Conservation (phyloP, 2,329 filamentous ascomycete genomes). For the Hymenoscyphus scutula region DNA sequence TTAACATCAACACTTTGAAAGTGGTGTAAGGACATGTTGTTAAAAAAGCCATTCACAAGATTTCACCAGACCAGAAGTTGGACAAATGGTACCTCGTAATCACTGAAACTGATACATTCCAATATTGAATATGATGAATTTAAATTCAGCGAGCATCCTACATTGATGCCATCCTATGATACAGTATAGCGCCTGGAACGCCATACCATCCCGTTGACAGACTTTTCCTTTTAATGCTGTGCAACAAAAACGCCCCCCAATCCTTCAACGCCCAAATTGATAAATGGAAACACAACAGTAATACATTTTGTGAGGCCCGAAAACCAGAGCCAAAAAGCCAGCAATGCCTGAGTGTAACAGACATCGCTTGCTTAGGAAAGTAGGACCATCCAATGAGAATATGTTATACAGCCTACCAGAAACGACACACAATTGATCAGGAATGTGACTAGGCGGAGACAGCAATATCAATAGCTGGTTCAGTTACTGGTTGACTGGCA, state of each 20-base stretch:
- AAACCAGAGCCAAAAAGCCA: neutral
- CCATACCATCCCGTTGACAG: constrained; percentile 9
- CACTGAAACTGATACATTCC: neutral
- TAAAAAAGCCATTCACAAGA: too few relatives aligned
- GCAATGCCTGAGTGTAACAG: neutral
- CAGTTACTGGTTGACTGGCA: constrained; percentile 3
- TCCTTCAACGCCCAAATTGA: neutral
- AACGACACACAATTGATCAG: neutral
- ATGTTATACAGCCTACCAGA: constrained; percentile 5
- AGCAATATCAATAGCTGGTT: neutral
- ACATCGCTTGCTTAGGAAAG: neutral
- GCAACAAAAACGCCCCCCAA: constrained; percentile 20
- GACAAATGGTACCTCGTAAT: too few relatives aligned
- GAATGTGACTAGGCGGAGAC: neutral
- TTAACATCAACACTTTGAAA: too few relatives aligned
- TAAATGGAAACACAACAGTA: constrained; percentile 1
- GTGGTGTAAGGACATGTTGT: too few relatives aligned
- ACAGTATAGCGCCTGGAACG: constrained; percentile 13
- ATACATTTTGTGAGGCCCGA: constrained; percentile 1
- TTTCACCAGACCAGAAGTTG: too few relatives aligned
- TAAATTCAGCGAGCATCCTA: neutral
- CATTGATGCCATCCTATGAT: constrained; percentile 16
- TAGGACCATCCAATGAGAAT: neutral
- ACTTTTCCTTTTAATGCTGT: constrained; percentile 3
- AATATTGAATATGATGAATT: neutral